Evolutionary conservation across 805 yeast species (phyloP).

Genomic region (Saccharomycodes ludwigii): DNA sequence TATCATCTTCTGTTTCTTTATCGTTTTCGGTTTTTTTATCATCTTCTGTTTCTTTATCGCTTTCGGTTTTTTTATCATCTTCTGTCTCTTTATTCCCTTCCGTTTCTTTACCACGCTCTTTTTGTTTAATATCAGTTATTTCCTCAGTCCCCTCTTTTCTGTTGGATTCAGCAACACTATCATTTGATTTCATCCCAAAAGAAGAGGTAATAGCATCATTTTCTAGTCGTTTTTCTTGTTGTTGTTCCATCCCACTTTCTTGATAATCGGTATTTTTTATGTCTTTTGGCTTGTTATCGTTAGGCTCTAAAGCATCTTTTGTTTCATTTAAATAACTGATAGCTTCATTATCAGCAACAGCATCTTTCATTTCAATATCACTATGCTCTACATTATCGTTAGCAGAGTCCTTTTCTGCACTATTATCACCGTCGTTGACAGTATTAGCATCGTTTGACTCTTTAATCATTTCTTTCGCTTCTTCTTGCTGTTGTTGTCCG

Average conservation of each 20-base stretch:
- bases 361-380: conserved; percentile 6
- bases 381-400: conserved; percentile 4
- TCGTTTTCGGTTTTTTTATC: conserved; percentile 4
- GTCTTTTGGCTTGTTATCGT: too few species aligned
- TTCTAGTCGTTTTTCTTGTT: conserved; percentile 1
- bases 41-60: conserved; percentile 7
- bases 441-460: too few species aligned
- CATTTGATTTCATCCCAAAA: conserved; percentile 6
- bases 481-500: background rate
- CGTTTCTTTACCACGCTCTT: conserved; percentile 9
- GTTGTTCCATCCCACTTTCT: background rate
- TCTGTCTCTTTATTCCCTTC: conserved; percentile 8
- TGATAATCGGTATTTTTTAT: too few species aligned
- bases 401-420: background rate
- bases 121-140: conserved; percentile 5
- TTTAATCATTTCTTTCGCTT: background rate
- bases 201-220: conserved; percentile 9
- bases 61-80: conserved; percentile 7
- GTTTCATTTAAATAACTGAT: too few species aligned
- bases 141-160: conserved; percentile 1
- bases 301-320: too few species aligned
- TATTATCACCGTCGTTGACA: too few species aligned
- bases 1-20: conserved; percentile 3
- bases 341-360: background rate
- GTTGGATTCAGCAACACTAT: conserved; percentile 1